Evolutionary conservation across 768 basidiomycete genomes (phyloP), one percentile per base, ranked within the genome.

Genomic region (Jaapia argillacea): DNA sequence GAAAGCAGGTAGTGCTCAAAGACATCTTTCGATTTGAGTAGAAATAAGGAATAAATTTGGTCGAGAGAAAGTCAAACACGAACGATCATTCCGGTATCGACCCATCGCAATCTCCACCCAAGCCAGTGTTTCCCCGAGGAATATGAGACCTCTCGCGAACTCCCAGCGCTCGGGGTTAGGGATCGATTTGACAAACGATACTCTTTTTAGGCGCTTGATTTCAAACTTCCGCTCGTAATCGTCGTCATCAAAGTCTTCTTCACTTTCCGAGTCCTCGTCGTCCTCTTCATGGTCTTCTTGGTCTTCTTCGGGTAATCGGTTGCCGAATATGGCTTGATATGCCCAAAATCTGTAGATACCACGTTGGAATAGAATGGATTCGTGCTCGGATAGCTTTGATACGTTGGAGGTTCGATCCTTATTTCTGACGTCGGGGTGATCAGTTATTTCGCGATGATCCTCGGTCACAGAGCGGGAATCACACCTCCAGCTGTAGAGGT

Each of bases 401-500:
- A 31, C 53, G 5, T 35, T 41, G 16, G 54, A 64, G 4, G 52
- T 53, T 20, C 62, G 64, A 39, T 68, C 63, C 47, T 69, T 66
- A 49, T 64, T 48, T 35, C 68, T 69, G 43, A 33, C 10, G 16
- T 16, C 16, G 28, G 28, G 24, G 14, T 16, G 10, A 33, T n/a
- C n/a, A n/a, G n/a, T n/a, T n/a, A 16, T 10, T 16, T 33, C 28
- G 28, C 10, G 10, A 33, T 10, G 10, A 33, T 33, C 10, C 10
- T 33, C 16, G 16, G 10, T 33, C 28, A 33, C 10, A 10, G 28
- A 33, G 16, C 28, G n/a, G 28, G 28, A 33, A 10, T 33, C 58
- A 36, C 53, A 62, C 70, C 62, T 62, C 41, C 57, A 50, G 41
- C 69, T 71, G 47, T 64, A 71, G 1, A 69, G 46, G 36, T 61